These are phyloP conservation scores for Eimeria acervulina DNA, from an alignment of 169 alveolate genomes.

Conservation along the genomic window DNA sequence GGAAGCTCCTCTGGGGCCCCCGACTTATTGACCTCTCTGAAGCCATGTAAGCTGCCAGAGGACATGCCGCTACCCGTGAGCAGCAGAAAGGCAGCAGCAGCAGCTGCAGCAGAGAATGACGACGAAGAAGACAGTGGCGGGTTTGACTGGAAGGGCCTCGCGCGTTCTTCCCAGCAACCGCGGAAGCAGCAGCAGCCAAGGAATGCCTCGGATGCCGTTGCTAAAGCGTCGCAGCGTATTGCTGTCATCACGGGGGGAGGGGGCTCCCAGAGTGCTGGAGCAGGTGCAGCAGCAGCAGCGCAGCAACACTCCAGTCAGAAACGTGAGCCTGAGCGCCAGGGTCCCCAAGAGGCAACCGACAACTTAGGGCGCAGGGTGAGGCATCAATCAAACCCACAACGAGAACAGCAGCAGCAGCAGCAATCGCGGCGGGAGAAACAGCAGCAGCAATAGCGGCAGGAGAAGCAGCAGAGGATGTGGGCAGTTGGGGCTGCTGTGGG, in stretches of 20 bases:
- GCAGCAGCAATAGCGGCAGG: neutral
- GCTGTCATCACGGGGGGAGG: slow-evolving; percentile 56
- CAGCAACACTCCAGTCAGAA: neutral
- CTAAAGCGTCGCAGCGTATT: slow-evolving; percentile 65
- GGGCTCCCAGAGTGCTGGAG: neutral
- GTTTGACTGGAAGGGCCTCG: slow-evolving; percentile 71
- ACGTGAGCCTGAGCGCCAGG: slow-evolving; percentile 31
- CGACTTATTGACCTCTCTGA: slow-evolving; percentile 41
- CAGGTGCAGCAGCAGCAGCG: slow-evolving; percentile 13
- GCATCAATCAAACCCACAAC: neutral
- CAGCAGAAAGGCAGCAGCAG: slow-evolving; percentile 75
- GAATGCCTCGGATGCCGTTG: slow-evolving; percentile 25
- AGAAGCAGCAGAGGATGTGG: neutral
- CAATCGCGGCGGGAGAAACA: neutral
- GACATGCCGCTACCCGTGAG: slow-evolving; percentile 72
- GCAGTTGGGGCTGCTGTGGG: neutral
- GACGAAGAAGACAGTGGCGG: slow-evolving; percentile 43
- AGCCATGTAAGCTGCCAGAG: slow-evolving; percentile 64
- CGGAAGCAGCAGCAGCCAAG: slow-evolving; percentile 42
- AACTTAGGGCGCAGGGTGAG: slow-evolving; percentile 66
- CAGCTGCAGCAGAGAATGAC: slow-evolving; percentile 42
- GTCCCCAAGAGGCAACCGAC: slow-evolving; percentile 57
- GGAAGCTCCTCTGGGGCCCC: slow-evolving; percentile 29
- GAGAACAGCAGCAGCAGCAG: neutral
- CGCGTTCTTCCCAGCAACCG: slow-evolving; percentile 30